Conservation (phyloP, 208 protist genomes). For the Trypanosoma lewisi region DNA sequence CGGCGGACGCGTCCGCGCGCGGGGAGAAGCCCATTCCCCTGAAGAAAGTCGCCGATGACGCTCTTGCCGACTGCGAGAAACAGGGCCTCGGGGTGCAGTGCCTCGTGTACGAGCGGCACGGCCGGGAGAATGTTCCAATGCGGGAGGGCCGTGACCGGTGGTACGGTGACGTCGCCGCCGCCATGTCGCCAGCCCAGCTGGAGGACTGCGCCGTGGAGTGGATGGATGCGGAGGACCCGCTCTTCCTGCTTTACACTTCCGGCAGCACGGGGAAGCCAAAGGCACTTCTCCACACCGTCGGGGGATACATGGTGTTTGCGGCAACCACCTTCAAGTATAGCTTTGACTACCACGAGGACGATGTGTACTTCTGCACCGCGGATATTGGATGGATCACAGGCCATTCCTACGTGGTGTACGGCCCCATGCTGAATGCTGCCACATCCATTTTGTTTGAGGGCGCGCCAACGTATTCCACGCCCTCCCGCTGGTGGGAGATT, state of each 20-base stretch:
- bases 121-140: conserved; percentile 53
- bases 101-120: conserved; percentile 58
- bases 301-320: conserved; percentile 94
- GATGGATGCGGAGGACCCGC: conserved; percentile 93
- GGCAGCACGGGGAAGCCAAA: conserved; percentile 98
- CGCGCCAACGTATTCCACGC: conserved; percentile 88
- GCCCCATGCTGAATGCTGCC: conserved; percentile 95
- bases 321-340: conserved; percentile 91
- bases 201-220: conserved; percentile 77
- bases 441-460: conserved; percentile 96
- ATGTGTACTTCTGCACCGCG: conserved; percentile 95
- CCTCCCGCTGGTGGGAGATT: conserved; percentile 92
- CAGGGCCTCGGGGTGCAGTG: conserved; percentile 30
- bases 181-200: conserved; percentile 30
- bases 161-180: conserved; percentile 51
- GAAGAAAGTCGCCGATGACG: too few relatives aligned
- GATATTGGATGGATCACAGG: conserved; percentile 97
- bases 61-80: conserved; percentile 29
- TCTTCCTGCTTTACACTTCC: conserved; percentile 98
- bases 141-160: conserved; percentile 64
- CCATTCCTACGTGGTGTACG: conserved; percentile 98
- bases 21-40: conserved; percentile 89
- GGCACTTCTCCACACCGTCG: conserved; percentile 93
- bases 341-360: conserved; percentile 94
- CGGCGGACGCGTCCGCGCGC: conserved; percentile 74